phyloP scores from a whole-genome alignment of 2,329 filamentous ascomycete species.

The Pleomassaria siparia region DNA sequence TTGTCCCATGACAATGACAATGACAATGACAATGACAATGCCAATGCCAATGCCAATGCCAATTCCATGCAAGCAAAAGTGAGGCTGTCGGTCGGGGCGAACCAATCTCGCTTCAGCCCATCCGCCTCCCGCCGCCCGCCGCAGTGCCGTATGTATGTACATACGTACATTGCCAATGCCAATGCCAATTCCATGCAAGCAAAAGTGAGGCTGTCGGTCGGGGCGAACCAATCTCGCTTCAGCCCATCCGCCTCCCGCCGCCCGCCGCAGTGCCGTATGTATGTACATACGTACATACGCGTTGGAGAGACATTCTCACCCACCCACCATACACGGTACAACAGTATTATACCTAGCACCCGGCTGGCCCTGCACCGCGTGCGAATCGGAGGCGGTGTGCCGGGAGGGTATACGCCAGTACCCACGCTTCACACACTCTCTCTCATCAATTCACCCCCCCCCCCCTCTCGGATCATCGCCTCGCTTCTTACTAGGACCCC shows the following conservation, averaged over 20 bases:
- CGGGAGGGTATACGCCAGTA: conserved; percentile 29
- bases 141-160: too few relatives aligned
- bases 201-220: conserved; percentile 5
- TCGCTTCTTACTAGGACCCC: not conserved
- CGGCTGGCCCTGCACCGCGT: not conserved
- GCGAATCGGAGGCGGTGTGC: conserved; percentile 27
- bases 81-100: not conserved
- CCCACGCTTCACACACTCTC: too few relatives aligned
- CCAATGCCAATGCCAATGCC: too few relatives aligned
- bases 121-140: not conserved
- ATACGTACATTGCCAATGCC: too few relatives aligned
- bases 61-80: conserved; percentile 2
- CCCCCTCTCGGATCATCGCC: not conserved
- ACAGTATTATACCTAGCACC: too few relatives aligned
- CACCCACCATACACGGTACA: too few relatives aligned
- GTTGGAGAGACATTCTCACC: too few relatives aligned
- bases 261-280: too few relatives aligned
- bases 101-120: not conserved
- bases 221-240: not conserved
- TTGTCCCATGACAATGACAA: too few relatives aligned
- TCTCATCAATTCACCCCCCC: conserved; percentile 2
- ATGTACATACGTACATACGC: too few relatives aligned
- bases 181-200: not conserved
- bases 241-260: not conserved
- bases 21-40: too few relatives aligned